Conservation (phyloP, 768 basidiomycete species). For the Ephemerocybe angulata region DNA sequence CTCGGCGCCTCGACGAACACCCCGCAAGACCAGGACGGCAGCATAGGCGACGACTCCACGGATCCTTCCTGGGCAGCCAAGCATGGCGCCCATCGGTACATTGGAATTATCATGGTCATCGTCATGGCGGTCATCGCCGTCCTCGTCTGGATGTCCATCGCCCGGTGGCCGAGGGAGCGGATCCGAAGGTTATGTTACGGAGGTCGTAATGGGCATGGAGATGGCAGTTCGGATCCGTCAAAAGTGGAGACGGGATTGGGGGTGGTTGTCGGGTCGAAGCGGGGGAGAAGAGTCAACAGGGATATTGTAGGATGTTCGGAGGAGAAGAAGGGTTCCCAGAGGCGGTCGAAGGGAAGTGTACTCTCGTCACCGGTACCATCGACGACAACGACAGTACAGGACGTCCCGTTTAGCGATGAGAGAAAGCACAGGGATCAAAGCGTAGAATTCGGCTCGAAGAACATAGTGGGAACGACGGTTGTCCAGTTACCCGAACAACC, state of each 20-base stretch:
- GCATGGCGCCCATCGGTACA: slow-evolving; percentile 39
- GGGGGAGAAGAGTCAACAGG: too few relatives aligned
- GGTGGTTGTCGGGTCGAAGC: too few relatives aligned
- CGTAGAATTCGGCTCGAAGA: too few relatives aligned
- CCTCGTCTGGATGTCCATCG: slow-evolving; percentile 34
- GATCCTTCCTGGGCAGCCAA: slow-evolving; percentile 9
- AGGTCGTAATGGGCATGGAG: neutral
- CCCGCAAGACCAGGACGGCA: neutral
- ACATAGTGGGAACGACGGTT: too few relatives aligned
- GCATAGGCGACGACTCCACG: neutral
- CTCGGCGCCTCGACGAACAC: neutral
- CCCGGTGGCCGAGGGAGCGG: slow-evolving; percentile 31
- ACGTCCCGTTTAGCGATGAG: too few relatives aligned
- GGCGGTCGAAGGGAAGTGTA: too few relatives aligned
- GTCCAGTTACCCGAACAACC: neutral
- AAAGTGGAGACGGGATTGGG: too few relatives aligned
- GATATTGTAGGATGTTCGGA: too few relatives aligned
- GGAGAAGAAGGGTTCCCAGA: too few relatives aligned
- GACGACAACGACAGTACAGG: neutral
- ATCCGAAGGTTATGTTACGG: slow-evolving; percentile 9
- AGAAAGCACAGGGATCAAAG: neutral
- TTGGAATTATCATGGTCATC: slow-evolving; percentile 42
- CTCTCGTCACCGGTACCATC: neutral
- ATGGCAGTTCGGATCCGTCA: too few relatives aligned
- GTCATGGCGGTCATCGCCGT: slow-evolving; percentile 31